Base-by-base conservation (phyloP, 2,329 filamentous ascomycete genomes). In the Akanthomyces lecanii region DNA sequence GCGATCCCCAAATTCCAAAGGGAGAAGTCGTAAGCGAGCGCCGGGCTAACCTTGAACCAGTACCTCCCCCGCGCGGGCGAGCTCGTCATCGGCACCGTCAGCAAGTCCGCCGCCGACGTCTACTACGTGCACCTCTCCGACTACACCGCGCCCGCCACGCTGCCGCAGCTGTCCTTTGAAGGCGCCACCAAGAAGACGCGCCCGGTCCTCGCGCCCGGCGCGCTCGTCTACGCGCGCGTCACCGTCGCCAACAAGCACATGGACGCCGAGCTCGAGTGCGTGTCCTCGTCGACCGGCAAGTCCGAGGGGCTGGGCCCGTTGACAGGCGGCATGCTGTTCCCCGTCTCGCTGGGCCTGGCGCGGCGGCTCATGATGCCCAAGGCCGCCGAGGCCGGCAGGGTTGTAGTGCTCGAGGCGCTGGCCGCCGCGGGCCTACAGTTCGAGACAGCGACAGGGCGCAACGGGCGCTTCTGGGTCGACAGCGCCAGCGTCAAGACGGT, bases 91-190 rank as follows among this genome's bases (percentile, higher is more conserved):
- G 93, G 91, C 64, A 92, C 91, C 67, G 82, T 98, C 69, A 86
- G 90, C 71, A 90, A 89, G 74, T 88, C 87, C 62, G 84, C 87
- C 57, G 81, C 82, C 63, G 95, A 98, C 69, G 84, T 85, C 73
- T 97, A 91, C 81, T 88, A 90, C 75, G 92, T 92, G 74, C 82
- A 83, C 68, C 82, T 98, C 60, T 89, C 91, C 33, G 81, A 86
- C 61, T 83, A 87, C 71, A 83, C 84, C 4, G 71, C 81, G 2
- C 77, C 84, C 63, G 92, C 90, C 1, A 80, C 90, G 21, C 86
- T 98, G 1, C 92, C 91, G 0, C 90, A 96, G 68, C 83, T 98
- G 23, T 86, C 92, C n/a, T 99, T 99, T 74, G 94, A 98, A 76
- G 87, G 88, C 66, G 95, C 92, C 21, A 92, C 89, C 51, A 95